phyloP scores from a whole-genome alignment of 2,329 filamentous ascomycete species.

The Colletotrichum abscissum region DNA sequence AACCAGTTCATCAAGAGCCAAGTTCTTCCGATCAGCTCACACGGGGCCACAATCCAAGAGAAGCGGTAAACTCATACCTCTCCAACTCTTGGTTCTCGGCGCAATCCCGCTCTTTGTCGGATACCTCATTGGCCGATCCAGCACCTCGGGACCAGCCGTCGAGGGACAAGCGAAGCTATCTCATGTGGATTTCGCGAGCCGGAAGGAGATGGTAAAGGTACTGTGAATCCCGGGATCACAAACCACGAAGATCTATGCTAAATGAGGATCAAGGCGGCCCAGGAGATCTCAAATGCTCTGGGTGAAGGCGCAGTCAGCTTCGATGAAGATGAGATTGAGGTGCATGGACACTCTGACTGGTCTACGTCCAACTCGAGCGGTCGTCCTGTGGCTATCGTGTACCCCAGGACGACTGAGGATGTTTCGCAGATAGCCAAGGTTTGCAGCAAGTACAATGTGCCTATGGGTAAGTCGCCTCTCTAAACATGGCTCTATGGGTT shows the following conservation, averaged over 20 bases:
- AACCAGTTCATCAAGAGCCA: background rate
- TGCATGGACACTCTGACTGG: slow-evolving; percentile 78
- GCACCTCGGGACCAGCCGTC: background rate
- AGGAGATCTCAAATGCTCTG: slow-evolving; percentile 43
- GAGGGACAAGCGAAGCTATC: background rate
- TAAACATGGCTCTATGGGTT: no score
- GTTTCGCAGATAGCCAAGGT: slow-evolving; percentile 72
- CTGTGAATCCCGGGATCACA: no score
- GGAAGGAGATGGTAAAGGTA: slow-evolving; percentile 9
- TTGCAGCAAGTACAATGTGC: slow-evolving; percentile 71
- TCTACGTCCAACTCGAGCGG: slow-evolving; percentile 74
- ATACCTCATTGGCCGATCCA: slow-evolving; percentile 15
- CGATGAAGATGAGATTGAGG: slow-evolving; percentile 71
- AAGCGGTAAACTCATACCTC: background rate
- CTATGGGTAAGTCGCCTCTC: slow-evolving; percentile 62
- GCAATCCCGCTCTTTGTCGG: slow-evolving; percentile 12
- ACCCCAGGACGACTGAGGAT: slow-evolving; percentile 72
- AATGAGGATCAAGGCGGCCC: no score
- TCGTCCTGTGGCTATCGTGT: slow-evolving; percentile 73
- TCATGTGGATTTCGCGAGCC: background rate
- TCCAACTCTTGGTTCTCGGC: slow-evolving; percentile 14
- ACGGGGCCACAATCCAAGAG: background rate
- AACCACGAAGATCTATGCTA: no score
- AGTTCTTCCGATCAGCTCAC: background rate
- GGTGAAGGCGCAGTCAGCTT: slow-evolving; percentile 71